A percentile compares a stretch with the other conserved stretches of the same genome.
phyloP scores from a whole-genome alignment of 305 asterid species.

The Rubia balearica region DNA sequence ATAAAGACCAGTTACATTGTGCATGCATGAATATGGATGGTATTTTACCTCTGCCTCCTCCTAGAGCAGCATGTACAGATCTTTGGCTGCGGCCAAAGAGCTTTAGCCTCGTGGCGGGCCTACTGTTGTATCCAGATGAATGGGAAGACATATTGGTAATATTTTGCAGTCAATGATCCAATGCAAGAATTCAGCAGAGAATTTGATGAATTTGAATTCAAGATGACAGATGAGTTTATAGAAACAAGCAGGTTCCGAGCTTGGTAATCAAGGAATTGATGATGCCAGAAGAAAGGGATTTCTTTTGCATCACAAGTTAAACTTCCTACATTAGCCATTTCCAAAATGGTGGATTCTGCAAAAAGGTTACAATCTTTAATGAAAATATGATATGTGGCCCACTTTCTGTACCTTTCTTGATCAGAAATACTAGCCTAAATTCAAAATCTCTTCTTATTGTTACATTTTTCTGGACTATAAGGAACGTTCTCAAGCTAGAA shows the following conservation, averaged over 20 bases:
- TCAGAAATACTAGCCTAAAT: not conserved
- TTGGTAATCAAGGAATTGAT: constrained; percentile 27
- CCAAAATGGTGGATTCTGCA: constrained; percentile 2
- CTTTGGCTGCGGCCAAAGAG: constrained; percentile 36
- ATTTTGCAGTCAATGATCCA: not conserved
- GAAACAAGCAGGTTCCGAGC: constrained; percentile 24
- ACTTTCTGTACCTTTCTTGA: not conserved
- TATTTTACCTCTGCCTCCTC: constrained; percentile 46
- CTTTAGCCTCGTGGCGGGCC: constrained; percentile 18
- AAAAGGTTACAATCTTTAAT: constrained; percentile 8
- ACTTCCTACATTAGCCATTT: constrained; percentile 14
- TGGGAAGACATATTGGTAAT: constrained; percentile 16
- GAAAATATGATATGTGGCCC: no score
- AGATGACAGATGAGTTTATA: constrained; percentile 11
- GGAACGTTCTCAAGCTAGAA: not conserved
- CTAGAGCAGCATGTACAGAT: constrained; percentile 41
- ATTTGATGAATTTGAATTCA: not conserved
- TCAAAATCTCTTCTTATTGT: not conserved
- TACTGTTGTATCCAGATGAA: constrained; percentile 21
- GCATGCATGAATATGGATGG: not conserved
- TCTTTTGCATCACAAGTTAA: constrained; percentile 23
- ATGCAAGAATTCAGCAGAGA: not conserved
- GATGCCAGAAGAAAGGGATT: constrained; percentile 33
- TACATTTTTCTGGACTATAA: no score
- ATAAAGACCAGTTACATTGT: not conserved